phyloP scores from a whole-genome alignment of 176 grass and related monocot genomes.

The Cymbopogon citratus region DNA sequence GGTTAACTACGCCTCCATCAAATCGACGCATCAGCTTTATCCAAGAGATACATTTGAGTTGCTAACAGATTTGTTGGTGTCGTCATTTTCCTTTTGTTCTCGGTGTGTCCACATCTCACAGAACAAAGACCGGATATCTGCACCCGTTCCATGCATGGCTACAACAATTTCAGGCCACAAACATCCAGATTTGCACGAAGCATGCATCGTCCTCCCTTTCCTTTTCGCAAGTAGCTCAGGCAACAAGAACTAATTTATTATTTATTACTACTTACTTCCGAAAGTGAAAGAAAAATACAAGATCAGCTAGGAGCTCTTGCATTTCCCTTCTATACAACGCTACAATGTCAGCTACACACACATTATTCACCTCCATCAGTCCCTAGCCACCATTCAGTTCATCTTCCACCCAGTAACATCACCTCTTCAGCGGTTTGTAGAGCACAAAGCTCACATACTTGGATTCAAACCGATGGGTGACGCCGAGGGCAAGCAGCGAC shows the following conservation, averaged over 20 bases:
- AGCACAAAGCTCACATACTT: conserved; percentile 88
- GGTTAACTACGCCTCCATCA: neutral
- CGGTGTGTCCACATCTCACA: neutral
- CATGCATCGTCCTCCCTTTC: neutral
- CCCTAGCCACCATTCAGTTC: neutral
- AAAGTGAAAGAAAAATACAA: neutral
- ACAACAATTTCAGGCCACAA: neutral
- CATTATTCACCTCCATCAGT: conserved; percentile 30
- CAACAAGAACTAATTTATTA: conserved; percentile 13
- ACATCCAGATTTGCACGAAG: neutral
- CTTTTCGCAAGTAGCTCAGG: too few species aligned
- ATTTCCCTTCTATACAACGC: conserved; percentile 25
- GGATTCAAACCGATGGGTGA: conserved; percentile 73
- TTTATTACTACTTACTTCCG: too few species aligned
- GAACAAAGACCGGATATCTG: neutral
- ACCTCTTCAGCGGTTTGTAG: conserved; percentile 69
- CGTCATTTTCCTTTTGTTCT: neutral
- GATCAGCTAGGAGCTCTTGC: neutral
- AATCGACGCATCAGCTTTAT: neutral
- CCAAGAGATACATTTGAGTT: neutral
- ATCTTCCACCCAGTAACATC: neutral
- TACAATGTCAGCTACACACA: conserved; percentile 18
- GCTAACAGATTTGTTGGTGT: neutral
- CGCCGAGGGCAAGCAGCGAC: conserved; percentile 69
- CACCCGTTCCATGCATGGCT: neutral